A percentile compares a stretch with the other conserved stretches of the same genome.
Conservation (phyloP, 352 stramenopile species). For the Globisporangium nodosum region DNA sequence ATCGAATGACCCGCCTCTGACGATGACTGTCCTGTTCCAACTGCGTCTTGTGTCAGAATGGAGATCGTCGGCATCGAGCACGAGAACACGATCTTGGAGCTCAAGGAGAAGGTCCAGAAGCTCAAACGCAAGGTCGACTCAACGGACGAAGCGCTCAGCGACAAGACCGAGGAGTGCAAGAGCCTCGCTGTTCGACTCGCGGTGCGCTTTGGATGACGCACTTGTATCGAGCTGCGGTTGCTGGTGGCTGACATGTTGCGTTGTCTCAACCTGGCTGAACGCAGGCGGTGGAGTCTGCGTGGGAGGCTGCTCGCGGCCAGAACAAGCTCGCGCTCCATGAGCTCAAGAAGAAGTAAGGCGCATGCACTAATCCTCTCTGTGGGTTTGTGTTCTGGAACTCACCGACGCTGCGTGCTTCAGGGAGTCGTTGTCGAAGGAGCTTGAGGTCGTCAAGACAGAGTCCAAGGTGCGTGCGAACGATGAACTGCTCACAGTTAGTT, state of each 20-base stretch:
- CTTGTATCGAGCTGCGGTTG: background rate
- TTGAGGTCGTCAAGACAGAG: slow-evolving; percentile 59
- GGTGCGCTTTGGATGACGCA: slow-evolving; percentile 13
- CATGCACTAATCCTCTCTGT: background rate
- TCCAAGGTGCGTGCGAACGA: slow-evolving; percentile 36
- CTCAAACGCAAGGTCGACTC: slow-evolving; percentile 54
- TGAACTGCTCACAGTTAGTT: background rate
- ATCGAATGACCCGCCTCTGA: background rate
- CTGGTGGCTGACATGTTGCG: too few species aligned
- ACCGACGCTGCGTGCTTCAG: slow-evolving; percentile 13
- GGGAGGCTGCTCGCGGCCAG: slow-evolving; percentile 69
- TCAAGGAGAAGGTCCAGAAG: slow-evolving; percentile 73
- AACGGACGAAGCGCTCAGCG: slow-evolving; percentile 35
- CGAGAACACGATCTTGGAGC: slow-evolving; percentile 65
- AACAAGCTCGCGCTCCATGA: slow-evolving; percentile 74
- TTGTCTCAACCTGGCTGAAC: background rate
- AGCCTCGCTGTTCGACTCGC: slow-evolving; percentile 55
- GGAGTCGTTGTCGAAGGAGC: slow-evolving; percentile 58
- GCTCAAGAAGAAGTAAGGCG: slow-evolving; percentile 68
- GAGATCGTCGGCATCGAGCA: slow-evolving; percentile 67
- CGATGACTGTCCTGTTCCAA: background rate
- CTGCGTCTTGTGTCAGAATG: slow-evolving; percentile 25
- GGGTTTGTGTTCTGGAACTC: background rate
- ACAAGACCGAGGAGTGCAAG: slow-evolving; percentile 70
- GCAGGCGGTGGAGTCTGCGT: slow-evolving; percentile 71